A percentile compares a stretch with the other conserved stretches of the same genome.
phyloP scores from a whole-genome alignment of 2,329 filamentous ascomycete species.

The Tolypocladium ovalisporum region DNA sequence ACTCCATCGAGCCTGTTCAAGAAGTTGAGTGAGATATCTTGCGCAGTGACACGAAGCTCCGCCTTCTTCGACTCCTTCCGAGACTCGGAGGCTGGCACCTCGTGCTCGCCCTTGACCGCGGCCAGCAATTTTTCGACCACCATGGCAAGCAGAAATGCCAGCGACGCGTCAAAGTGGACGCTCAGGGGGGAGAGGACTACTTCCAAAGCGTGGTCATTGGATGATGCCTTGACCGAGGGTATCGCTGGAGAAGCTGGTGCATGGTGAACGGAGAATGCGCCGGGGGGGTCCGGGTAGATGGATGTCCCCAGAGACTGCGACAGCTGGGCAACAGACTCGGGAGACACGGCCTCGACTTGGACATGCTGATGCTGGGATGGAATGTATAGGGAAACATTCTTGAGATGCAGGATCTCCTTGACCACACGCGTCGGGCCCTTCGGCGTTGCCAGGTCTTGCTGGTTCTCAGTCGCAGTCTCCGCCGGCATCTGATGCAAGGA shows the following conservation, averaged over 20 bases:
- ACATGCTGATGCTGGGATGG: conserved; percentile 38
- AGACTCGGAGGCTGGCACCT: conserved; percentile 5
- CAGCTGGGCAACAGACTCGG: conserved; percentile 16
- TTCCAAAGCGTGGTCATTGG: conserved; percentile 27
- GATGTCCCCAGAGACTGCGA: conserved; percentile 24
- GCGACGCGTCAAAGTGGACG: conserved; percentile 43
- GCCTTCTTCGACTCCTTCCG: conserved; percentile 11
- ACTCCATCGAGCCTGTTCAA: conserved; percentile 43
- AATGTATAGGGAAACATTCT: conserved; percentile 42
- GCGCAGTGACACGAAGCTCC: conserved; percentile 31
- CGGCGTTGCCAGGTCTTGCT: conserved; percentile 33
- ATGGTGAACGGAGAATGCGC: conserved; percentile 43
- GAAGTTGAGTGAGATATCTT: conserved; percentile 43
- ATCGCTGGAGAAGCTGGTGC: neutral
- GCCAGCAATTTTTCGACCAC: conserved; percentile 38
- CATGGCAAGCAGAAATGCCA: conserved; percentile 43
- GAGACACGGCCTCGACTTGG: conserved; percentile 19
- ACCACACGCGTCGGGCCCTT: conserved; percentile 42
- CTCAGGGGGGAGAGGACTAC: conserved; percentile 40
- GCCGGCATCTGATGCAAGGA: conserved; percentile 2
- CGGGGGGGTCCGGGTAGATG: conserved; percentile 42
- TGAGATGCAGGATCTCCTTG: conserved; percentile 41
- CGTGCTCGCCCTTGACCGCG: conserved; percentile 23
- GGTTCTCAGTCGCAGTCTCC: conserved; percentile 6
- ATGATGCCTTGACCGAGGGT: neutral